These are phyloP conservation scores for Chlorella sp. DNA, from an alignment of 139 green algal species.

Conservation along the genomic window DNA sequence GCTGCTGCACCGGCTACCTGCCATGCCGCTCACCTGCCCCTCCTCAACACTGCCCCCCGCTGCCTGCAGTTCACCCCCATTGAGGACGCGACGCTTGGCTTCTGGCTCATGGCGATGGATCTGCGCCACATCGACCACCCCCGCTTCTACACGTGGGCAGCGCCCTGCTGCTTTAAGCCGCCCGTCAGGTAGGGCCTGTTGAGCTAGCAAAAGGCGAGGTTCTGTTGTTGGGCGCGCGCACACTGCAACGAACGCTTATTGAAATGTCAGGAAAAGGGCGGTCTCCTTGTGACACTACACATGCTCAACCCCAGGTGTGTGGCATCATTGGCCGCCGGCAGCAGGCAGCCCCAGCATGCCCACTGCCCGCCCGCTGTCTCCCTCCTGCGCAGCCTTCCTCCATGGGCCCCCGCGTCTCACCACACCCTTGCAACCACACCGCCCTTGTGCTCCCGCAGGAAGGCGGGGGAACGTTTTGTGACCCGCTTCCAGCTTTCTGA, in stretches of 20 bases:
- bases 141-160: constrained; percentile 50
- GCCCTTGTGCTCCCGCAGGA: not conserved
- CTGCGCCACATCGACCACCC: constrained; percentile 60
- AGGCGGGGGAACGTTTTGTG: constrained; percentile 43
- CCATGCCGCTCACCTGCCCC: not conserved
- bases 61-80: constrained; percentile 64
- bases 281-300: no score
- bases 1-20: not conserved
- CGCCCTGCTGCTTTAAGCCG: constrained; percentile 64
- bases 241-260: no score
- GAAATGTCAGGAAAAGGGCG: no score
- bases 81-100: constrained; percentile 62
- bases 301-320: no score
- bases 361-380: no score
- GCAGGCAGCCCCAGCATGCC: no score
- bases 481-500: constrained; percentile 48
- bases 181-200: constrained; percentile 23
- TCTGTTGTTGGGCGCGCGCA: no score
- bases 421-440: no score
- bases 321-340: no score
- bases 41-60: constrained; percentile 34
- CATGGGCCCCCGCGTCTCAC: no score
- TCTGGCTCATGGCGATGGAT: constrained; percentile 67
- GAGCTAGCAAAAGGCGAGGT: no score
- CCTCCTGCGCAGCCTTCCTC: no score